Conservation (phyloP, 345 rosid species). For the Geranium rotundifolium region DNA sequence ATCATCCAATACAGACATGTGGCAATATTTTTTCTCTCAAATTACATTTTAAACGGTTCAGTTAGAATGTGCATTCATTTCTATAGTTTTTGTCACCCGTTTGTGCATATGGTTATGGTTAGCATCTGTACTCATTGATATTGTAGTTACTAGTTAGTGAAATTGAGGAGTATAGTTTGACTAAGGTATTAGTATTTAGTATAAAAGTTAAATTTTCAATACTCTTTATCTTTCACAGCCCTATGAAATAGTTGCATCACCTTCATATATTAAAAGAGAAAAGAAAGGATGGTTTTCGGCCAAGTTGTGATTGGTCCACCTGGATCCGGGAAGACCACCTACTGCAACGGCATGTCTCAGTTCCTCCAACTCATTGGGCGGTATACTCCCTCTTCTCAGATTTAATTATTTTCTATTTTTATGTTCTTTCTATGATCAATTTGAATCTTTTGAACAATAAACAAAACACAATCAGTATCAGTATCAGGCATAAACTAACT, state of each 20-base stretch:
- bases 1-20: too few species aligned
- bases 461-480: too few species aligned
- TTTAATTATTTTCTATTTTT: background rate
- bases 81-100: background rate
- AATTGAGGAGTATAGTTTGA: background rate
- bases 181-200: background rate
- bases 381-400: slow-evolving; percentile 17
- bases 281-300: slow-evolving; percentile 60
- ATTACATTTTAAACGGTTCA: too few species aligned
- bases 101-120: background rate
- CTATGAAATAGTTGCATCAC: background rate
- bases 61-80: background rate
- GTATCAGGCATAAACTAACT: too few species aligned
- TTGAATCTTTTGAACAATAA: background rate
- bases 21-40: too few species aligned
- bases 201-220: background rate
- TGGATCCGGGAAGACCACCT: slow-evolving; percentile 95
- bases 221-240: background rate
- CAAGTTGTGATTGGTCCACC: slow-evolving; percentile 96
- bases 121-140: background rate
- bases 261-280: slow-evolving; percentile 1
- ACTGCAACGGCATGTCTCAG: slow-evolving; percentile 97
- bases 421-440: background rate
- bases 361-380: slow-evolving; percentile 81
- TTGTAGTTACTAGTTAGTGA: background rate